A percentile compares a stretch with the other conserved stretches of the same genome.
These are phyloP conservation scores for Hsuehochloa calcarea DNA, from an alignment of 176 grass and related monocot genomes.

Conservation along the genomic window DNA sequence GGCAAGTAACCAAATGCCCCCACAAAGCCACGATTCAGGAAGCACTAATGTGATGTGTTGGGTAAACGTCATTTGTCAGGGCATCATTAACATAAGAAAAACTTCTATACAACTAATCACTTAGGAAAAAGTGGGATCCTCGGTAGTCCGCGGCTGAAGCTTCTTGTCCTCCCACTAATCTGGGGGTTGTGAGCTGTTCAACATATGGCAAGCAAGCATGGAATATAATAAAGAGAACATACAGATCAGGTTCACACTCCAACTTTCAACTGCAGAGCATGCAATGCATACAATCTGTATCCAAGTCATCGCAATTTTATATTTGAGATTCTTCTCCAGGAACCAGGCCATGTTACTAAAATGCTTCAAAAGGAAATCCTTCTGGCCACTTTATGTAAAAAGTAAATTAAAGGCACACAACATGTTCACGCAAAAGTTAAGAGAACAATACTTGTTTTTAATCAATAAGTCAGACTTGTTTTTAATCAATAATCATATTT, in stretches of 20 bases:
- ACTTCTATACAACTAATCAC: background rate
- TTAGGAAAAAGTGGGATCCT: constrained; percentile 25
- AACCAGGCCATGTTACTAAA: constrained; percentile 8
- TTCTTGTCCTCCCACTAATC: constrained; percentile 22
- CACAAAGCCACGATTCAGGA: background rate
- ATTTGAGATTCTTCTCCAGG: background rate
- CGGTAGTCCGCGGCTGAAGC: constrained; percentile 13
- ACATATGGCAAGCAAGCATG: constrained; percentile 16
- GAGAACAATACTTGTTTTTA: background rate
- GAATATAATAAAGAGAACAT: constrained; percentile 22
- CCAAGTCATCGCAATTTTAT: background rate
- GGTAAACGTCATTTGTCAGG: background rate
- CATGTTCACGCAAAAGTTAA: constrained; percentile 12
- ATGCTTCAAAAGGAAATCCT: background rate
- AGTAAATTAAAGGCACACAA: background rate
- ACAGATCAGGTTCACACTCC: background rate
- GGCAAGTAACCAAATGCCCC: background rate
- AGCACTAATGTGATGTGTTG: background rate
- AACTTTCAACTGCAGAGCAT: constrained; percentile 6
- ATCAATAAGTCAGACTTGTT: constrained; percentile 8
- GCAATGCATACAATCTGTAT: background rate
- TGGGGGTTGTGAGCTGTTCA: background rate
- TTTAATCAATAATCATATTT: too few relatives aligned
- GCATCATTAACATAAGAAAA: background rate
- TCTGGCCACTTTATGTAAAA: constrained; percentile 9